A percentile compares a stretch with the other conserved stretches of the same genome.
These are phyloP conservation scores for Aureobasidium mangrovei DNA, from an alignment of 2,329 filamentous ascomycete genomes.

Conservation along the genomic window DNA sequence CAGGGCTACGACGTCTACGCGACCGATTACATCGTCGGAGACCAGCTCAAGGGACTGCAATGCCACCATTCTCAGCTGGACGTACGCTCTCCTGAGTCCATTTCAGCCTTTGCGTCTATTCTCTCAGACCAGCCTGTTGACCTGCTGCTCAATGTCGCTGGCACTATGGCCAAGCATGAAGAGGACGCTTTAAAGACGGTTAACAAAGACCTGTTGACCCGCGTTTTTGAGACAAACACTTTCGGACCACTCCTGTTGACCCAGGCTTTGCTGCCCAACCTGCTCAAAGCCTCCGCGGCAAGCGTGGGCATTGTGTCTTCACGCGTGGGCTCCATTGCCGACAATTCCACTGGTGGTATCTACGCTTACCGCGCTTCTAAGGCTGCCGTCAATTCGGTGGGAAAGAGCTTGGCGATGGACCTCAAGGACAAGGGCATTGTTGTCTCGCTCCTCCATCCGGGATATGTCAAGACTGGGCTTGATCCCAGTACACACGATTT, in stretches of 20 bases:
- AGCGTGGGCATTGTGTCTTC: conserved; percentile 35
- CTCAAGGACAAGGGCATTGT: conserved; percentile 31
- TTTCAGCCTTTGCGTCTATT: conserved; percentile 26
- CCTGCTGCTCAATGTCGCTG: conserved; percentile 32
- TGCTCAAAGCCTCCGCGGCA: conserved; percentile 26
- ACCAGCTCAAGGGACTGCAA: conserved; percentile 25
- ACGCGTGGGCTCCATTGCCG: conserved; percentile 36
- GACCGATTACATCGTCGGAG: conserved; percentile 25
- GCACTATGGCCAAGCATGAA: conserved; percentile 27
- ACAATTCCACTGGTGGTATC: conserved; percentile 33
- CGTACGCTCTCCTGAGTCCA: conserved; percentile 28
- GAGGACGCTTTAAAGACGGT: conserved; percentile 29
- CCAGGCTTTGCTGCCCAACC: conserved; percentile 36
- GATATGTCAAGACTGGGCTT: conserved; percentile 34
- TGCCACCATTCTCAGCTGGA: conserved; percentile 29
- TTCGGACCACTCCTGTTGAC: conserved; percentile 28
- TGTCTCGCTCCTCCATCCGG: conserved; percentile 38
- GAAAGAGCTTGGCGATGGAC: conserved; percentile 37
- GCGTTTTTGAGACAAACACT: conserved; percentile 36
- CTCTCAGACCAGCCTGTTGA: conserved; percentile 27
- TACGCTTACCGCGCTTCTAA: conserved; percentile 39
- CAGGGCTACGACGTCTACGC: conserved; percentile 28
- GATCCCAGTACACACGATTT: conserved; percentile 19
- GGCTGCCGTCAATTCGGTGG: conserved; percentile 38
- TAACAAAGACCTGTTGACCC: conserved; percentile 24